Evolutionary conservation across 192 early-diverging fungal species (phyloP).

Genomic region (Entomortierella lignicola): DNA sequence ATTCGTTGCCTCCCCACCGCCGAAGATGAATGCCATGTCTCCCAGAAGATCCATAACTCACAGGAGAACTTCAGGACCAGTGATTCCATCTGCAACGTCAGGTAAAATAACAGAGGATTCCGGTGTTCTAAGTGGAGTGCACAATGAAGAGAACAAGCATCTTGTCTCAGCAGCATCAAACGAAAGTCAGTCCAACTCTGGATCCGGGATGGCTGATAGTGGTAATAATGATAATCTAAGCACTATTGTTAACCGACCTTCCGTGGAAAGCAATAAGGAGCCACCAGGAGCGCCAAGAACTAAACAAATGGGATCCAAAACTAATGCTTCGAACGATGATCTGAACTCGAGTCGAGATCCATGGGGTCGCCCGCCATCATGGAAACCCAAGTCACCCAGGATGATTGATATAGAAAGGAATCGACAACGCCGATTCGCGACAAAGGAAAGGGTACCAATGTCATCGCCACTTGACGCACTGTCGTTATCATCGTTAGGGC

Average conservation of each 20-base stretch:
- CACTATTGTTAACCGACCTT: too few species aligned
- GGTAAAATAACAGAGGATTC: slow-evolving; percentile 19
- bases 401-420: slow-evolving; percentile 47
- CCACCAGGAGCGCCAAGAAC: too few species aligned
- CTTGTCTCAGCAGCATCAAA: not conserved
- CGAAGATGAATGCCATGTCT: not conserved
- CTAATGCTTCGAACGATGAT: not conserved
- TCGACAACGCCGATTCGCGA: slow-evolving; percentile 1
- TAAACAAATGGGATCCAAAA: too few species aligned
- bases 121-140: slow-evolving; percentile 1
- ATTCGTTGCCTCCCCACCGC: too few species aligned
- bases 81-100: slow-evolving; percentile 2
- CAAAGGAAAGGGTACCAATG: not conserved
- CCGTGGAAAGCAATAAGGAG: not conserved
- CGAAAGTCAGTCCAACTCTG: not conserved
- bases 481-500: too few species aligned
- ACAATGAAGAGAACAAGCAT: not conserved
- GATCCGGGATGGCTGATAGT: not conserved
- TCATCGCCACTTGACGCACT: not conserved
- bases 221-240: not conserved
- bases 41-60: not conserved
- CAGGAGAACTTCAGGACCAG: not conserved
- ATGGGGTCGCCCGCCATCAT: slow-evolving; percentile 51
- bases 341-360: slow-evolving; percentile 13
- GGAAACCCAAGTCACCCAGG: slow-evolving; percentile 39